Base-by-base conservation (phyloP, 2,329 filamentous ascomycete genomes). In the Ascochyta rabiei region DNA sequence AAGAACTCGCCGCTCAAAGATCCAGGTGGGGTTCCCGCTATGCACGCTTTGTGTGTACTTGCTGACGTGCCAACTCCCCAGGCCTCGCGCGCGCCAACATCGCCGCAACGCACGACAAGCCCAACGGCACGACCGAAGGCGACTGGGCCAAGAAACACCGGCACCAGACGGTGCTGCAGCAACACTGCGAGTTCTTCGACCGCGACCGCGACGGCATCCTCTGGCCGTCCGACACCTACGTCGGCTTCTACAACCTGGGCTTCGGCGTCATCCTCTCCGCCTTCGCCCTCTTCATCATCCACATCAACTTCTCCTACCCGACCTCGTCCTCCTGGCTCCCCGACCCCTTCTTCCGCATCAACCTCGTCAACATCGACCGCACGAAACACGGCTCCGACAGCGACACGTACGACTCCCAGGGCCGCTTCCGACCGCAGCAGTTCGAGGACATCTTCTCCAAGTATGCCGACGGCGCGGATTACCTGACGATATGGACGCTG, bases 161-260 rank as follows among this genome's bases (percentile, higher is more conserved):
- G 0, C 67, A 79, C 48, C 70, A 80, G 60, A 75, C 75, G 4
- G 69, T 83, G 12, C 74, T 84, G 3, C 80, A 83, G 62, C 82
- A 84, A 61, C 82, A 84, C 65, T 76, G 77, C 61, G 71, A 73
- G 19, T 84, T 81, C 73, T 85, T 81, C 60, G 82, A 84, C 65
- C 61, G 69, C 9, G 81, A 84, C 62, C 61, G 68, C 24, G 82
- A 84, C 62, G 79, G 79, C 30, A 69, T 84, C n/a, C 80, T 84
- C 56, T 83, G 77, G 77, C 81, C 82, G 0, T 62, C 57, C 2
- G 82, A 84, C 64, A 84, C 81, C 2, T 84, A 76, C 67, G 43
- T 54, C 16, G 80, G 80, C 10, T 81, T 81, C 63, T 72, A 76
- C 39, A 67, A 68, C 4, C 74, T 81, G 15, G 81, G 81, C 21